Evolutionary conservation across 2,329 filamentous ascomycete genomes (phyloP).

Genomic region (Ophiostoma perfectum): DNA sequence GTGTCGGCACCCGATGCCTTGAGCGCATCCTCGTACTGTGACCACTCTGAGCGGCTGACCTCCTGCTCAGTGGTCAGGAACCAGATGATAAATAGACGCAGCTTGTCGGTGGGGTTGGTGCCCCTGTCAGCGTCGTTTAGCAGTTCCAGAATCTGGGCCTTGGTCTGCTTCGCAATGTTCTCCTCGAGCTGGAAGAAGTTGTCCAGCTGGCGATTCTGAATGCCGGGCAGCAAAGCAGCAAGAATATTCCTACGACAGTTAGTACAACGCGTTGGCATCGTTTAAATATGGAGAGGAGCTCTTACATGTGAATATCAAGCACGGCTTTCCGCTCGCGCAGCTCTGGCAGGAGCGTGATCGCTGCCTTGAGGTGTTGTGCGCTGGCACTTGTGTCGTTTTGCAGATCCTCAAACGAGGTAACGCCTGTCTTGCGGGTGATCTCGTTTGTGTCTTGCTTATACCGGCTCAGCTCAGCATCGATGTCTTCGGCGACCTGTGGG

Average conservation of each 20-base stretch:
- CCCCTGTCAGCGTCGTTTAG: conserved; percentile 79
- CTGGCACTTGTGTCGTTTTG: conserved; percentile 84
- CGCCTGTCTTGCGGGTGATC: conserved; percentile 91
- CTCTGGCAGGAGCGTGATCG: conserved; percentile 87
- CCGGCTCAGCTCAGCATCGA: conserved; percentile 79
- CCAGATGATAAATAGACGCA: conserved; percentile 95
- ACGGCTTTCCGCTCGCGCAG: conserved; percentile 86
- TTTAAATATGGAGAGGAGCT: no score
- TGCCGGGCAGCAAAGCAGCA: conserved; percentile 67
- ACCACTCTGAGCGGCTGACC: conserved; percentile 73
- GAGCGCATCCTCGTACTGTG: conserved; percentile 79
- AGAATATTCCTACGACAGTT: conserved; percentile 60
- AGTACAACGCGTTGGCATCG: not conserved
- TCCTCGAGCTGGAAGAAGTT: conserved; percentile 96
- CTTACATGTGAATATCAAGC: conserved; percentile 89
- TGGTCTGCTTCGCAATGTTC: conserved; percentile 83
- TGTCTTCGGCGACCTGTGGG: conserved; percentile 92
- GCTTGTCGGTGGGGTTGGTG: conserved; percentile 77
- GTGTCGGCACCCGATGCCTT: conserved; percentile 69
- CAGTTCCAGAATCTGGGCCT: conserved; percentile 79
- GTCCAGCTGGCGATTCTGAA: conserved; percentile 91
- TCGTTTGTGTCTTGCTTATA: conserved; percentile 95
- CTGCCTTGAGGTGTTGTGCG: conserved; percentile 90
- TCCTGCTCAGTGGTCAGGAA: conserved; percentile 91
- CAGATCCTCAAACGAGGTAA: conserved; percentile 85